These are phyloP conservation scores for Moniliella sp. DNA, from an alignment of 1,284 basidiomycete genomes.

Conservation along the genomic window DNA sequence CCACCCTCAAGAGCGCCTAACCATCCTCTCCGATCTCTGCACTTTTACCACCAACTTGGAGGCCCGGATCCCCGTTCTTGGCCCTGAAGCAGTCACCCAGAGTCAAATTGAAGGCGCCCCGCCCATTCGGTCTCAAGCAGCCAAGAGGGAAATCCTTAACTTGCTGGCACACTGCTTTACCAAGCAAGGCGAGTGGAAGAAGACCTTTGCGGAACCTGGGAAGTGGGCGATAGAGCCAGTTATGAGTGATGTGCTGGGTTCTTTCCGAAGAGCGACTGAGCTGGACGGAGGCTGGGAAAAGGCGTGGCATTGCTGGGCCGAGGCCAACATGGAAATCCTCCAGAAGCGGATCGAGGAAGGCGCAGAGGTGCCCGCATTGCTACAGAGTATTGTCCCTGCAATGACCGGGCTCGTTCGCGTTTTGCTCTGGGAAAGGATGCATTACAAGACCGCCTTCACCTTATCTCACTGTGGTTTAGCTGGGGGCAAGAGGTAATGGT, in stretches of 20 bases:
- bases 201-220: slow-evolving; percentile 49
- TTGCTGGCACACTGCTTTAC: slow-evolving; percentile 84
- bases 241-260: slow-evolving; percentile 37
- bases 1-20: no score
- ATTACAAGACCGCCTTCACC: slow-evolving; percentile 75
- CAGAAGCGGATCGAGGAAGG: slow-evolving; percentile 39
- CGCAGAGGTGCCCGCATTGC: slow-evolving; percentile 49
- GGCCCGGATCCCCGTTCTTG: no score
- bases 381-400: slow-evolving; percentile 73
- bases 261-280: slow-evolving; percentile 69
- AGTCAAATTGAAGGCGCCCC: no score
- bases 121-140: no score
- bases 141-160: slow-evolving; percentile 61
- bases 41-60: no score
- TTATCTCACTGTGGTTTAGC: slow-evolving; percentile 95
- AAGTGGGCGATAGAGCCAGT: no score
- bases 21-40: no score
- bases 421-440: slow-evolving; percentile 68
- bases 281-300: slow-evolving; percentile 96
- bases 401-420: slow-evolving; percentile 85
- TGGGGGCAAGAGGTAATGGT: slow-evolving; percentile 81
- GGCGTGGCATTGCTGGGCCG: slow-evolving; percentile 96
- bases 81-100: no score
- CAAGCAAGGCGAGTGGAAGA: slow-evolving; percentile 88
- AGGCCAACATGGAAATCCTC: slow-evolving; percentile 88